Base-by-base conservation (phyloP, 208 protist species). In the Porcisia deanei region DNA sequence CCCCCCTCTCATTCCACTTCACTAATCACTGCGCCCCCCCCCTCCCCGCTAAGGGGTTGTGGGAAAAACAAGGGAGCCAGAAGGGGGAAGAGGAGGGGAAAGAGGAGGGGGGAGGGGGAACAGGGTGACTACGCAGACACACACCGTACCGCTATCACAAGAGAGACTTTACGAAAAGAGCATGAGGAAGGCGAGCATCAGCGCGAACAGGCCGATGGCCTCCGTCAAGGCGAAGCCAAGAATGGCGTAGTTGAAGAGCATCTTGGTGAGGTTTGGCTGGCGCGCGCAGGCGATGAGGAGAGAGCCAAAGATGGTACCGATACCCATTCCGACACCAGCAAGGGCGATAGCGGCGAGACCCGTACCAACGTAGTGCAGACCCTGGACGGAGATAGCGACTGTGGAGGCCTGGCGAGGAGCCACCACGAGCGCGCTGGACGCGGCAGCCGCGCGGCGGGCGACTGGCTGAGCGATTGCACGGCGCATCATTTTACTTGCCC, bases 211-310 rank as follows among this genome's bases (percentile, higher is more conserved):
- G 69, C 92, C 94, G 72, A 97, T 96, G 82, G 94, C 94, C 85
- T 97, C 94, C 52, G 94, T 96, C 81, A 97, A 87, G 64, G 94
- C 94, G 76, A 97, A 97, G 63, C 94, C 94, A 1, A 97, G 88
- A 94, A 97, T 96, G 81, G 92, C 91, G 85, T 97, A 97, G 91
- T 96, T 96, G 83, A 97, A 96, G 52, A 97, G 85, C 92, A 95
- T 94, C 84, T 94, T 94, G 76, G 91, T 93, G 71, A 97, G 75
- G 84, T 96, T 96, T 25, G 94, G 94, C 88, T 97, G 92, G 64
- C 94, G 94, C 54, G 94, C 91, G 84, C 91, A 95, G 78, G 89
- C 91, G 30, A 97, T 79, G 12, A 97, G 84, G 41, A 96, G 88
- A 71, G 83, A 85, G 71, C 92, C 91, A 73, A 97, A 97, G 84